phyloP scores from a whole-genome alignment of 768 basidiomycete genomes.

The Rhodocollybia butyracea region DNA sequence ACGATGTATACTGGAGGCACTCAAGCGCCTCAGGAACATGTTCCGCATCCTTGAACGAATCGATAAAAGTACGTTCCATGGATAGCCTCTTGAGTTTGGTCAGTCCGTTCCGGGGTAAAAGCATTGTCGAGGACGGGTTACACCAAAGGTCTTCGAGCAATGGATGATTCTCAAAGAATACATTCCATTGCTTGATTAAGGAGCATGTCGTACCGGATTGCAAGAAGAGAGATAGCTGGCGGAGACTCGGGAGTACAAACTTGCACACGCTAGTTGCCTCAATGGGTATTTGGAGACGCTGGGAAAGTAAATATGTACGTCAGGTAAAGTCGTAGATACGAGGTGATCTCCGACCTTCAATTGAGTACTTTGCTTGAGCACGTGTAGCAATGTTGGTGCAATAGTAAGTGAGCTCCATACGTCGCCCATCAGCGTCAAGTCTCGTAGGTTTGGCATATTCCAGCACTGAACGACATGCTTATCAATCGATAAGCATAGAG shows the following conservation, averaged over 20 bases:
- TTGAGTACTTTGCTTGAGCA: constrained; percentile 24
- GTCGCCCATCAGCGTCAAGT: constrained; percentile 24
- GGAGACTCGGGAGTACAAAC: constrained; percentile 38
- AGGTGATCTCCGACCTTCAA: constrained; percentile 21
- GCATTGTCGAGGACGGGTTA: constrained; percentile 36
- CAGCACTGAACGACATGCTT: constrained; percentile 23
- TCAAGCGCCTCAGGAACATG: neutral
- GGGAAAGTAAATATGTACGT: neutral
- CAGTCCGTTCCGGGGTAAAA: constrained; percentile 31
- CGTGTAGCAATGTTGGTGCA: constrained; percentile 18
- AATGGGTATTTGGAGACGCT: constrained; percentile 46
- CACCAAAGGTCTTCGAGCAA: constrained; percentile 44
- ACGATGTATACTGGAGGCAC: neutral
- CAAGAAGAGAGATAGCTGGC: constrained; percentile 37
- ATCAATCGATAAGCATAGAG: neutral
- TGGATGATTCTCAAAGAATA: constrained; percentile 43
- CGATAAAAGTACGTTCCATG: constrained; percentile 28
- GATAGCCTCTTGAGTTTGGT: constrained; percentile 39
- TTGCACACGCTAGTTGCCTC: constrained; percentile 37
- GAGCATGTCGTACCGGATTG: constrained; percentile 34
- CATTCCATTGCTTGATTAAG: constrained; percentile 31
- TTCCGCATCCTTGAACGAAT: neutral
- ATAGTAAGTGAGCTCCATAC: constrained; percentile 26
- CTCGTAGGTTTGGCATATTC: constrained; percentile 23
- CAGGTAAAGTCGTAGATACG: neutral